Conservation (phyloP, 2,329 filamentous ascomycete species). For the Dryadomyces quercivorus region DNA sequence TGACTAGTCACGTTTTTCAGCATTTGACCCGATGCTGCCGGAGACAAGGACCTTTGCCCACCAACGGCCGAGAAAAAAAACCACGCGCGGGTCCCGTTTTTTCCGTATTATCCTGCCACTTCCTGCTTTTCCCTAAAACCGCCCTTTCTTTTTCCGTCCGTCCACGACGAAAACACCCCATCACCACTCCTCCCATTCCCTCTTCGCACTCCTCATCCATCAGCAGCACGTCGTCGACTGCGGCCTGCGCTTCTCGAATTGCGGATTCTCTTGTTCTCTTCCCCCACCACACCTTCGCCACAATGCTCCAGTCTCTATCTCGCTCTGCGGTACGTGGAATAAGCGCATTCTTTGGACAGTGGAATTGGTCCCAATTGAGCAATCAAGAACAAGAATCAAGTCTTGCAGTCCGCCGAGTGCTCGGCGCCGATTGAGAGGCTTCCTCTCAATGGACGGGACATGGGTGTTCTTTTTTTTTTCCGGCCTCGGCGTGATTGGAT, state of each 20-base stretch:
- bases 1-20: not conserved
- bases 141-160: not conserved
- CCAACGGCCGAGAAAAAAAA: conserved; percentile 1
- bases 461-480: no score
- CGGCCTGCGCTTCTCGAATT: not conserved
- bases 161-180: not conserved
- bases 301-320: conserved; percentile 44
- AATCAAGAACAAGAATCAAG: not conserved
- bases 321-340: conserved; percentile 39
- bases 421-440: no score
- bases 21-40: not conserved
- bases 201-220: not conserved
- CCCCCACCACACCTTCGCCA: conserved; percentile 24
- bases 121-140: conserved; percentile 6
- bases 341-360: no score
- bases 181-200: not conserved
- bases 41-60: not conserved
- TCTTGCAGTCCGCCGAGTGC: no score
- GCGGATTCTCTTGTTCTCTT: not conserved
- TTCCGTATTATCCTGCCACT: not conserved
- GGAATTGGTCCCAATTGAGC: not conserved
- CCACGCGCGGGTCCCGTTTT: conserved; percentile 2
- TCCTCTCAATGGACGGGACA: no score
- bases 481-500: no score
- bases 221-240: not conserved